phyloP scores from a whole-genome alignment of 768 basidiomycete species.

The Phaeolepiota aurea region DNA sequence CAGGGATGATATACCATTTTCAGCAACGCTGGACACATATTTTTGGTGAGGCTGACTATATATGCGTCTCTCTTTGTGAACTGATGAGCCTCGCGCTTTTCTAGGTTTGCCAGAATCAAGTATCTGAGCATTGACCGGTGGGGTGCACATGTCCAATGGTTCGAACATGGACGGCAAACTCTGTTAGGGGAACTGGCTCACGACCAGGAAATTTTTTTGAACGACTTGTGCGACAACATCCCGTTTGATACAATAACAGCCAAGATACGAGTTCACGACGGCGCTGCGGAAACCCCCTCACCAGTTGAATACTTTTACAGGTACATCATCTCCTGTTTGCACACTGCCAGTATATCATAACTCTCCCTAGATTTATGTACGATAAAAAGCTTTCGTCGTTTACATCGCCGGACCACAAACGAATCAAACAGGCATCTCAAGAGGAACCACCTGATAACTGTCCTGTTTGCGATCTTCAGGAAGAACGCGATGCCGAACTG shows the following conservation, averaged over 20 bases:
- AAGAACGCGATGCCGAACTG: slow-evolving; percentile 22
- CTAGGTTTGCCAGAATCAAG: slow-evolving; percentile 63
- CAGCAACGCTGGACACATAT: slow-evolving; percentile 40
- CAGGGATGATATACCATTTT: slow-evolving; percentile 21
- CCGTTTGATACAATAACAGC: slow-evolving; percentile 31
- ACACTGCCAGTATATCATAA: neutral
- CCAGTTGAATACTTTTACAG: slow-evolving; percentile 48
- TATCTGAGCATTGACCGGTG: slow-evolving; percentile 35
- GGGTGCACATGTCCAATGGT: slow-evolving; percentile 63
- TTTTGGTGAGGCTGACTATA: slow-evolving; percentile 60
- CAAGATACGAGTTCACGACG: slow-evolving; percentile 37
- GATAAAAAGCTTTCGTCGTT: slow-evolving; percentile 37
- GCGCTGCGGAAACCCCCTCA: slow-evolving; percentile 12
- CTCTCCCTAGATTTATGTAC: slow-evolving; percentile 37
- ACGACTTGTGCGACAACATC: slow-evolving; percentile 41
- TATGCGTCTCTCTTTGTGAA: too few relatives aligned
- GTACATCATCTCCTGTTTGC: slow-evolving; percentile 25
- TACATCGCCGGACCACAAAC: slow-evolving; percentile 25
- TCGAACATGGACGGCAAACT: slow-evolving; percentile 59
- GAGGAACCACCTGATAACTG: slow-evolving; percentile 45
- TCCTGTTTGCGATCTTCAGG: slow-evolving; percentile 29
- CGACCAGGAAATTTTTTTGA: slow-evolving; percentile 59
- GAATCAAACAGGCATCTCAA: slow-evolving; percentile 13
- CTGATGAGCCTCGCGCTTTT: neutral
- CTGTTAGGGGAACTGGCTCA: slow-evolving; percentile 52